Base-by-base conservation (phyloP, 1,139 yeast genomes). In the Pneumocystis sp. region DNA sequence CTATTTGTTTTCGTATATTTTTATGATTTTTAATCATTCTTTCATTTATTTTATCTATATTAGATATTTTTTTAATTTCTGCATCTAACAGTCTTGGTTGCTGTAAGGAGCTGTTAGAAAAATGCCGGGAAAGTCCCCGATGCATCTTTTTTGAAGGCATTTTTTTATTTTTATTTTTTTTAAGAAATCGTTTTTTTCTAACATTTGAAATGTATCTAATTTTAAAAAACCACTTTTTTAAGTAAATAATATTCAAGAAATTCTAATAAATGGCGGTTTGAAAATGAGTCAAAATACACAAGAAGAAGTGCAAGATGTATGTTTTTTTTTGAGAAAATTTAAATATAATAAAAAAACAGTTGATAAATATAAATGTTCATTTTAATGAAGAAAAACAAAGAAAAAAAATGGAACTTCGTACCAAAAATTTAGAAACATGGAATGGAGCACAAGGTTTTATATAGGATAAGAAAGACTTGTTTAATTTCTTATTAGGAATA, bases 401-500 rank as follows among this genome's bases (percentile, higher is more conserved):
- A 8, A 50, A 50, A 25, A 45, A 45, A 15, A 12, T 50, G 29
- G 57, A 50, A 4, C 34, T 50, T 10, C 57, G 57, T 1, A 10
- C 4, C 21, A 50, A 19, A 50, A 50, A 50, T 25, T 12, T 50
- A 50, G 57, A 50, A 50, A 25, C 57, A 8, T 50, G 57, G 57
- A 6, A 50, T 1, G 57, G 57, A 8, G 10, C 17, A 0, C 19
- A 50, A 29, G 57, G 57, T 50, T 50, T 25, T 50, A 25, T 25
- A 1, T 5, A 3, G 10, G 4, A 12, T 25, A 12, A 25, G 12
- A 6, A 19, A 3, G 1, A 10, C 12, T 29, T 25, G 21, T 25
- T 12, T 25, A 25, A 50, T 50, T 50, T 40, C 17, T 10, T 50
- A 31, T 21, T 45, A 71, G 73, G 70, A 62, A 67, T 71, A n/a